Evolutionary conservation across 176 grass and related monocot genomes (phyloP), one percentile per base, ranked within the genome.

Genomic region (Juncus inflexus): DNA sequence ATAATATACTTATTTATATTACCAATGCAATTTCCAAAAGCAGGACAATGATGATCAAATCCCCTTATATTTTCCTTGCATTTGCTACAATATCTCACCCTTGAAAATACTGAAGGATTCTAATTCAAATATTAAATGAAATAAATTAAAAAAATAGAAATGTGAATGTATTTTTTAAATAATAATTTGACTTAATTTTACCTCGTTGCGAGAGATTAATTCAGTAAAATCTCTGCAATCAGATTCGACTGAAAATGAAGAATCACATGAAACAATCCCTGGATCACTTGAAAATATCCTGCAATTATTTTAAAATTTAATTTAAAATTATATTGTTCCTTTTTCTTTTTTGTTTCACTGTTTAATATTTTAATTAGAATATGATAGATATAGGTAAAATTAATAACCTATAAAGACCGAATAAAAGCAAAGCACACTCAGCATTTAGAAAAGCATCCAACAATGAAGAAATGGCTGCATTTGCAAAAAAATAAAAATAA

Each of bases 1-100:
- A 54, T 63, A 15, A 12, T 52, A 59, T 42, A 9, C 42, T 6
- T 65, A 71, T 9, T 47, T 61, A 49, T 8, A 52, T 19, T 83
- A 99, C 94, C 94, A 77, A 99, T 92, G 78, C 94, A 99, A 76
- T 88, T 99, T 55, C 88, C 88, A 84, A 99, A 90, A 65, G 88
- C 94, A 72, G 94, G 83, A 45, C 85, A 99, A 69, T 99, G 88
- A 50, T 99, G 85, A 35, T 99, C 94, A 68, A 92, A 99, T 72
- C 80, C 88, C 73, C 78, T 86, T 82, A 90, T 72, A 55, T 76
- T 82, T 76, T 74, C 65, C 79, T 90, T 92, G 71, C 88, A 99
- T 50, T 56, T 84, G 52, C 67, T 86, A 70, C 94, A 99, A 50
- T 92, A 64, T 65, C 85, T 99, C 50, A 92, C 60, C 60, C 88